These are phyloP conservation scores for Elongisporangium prolatum DNA, from an alignment of 352 stramenopile species.

Conservation along the genomic window DNA sequence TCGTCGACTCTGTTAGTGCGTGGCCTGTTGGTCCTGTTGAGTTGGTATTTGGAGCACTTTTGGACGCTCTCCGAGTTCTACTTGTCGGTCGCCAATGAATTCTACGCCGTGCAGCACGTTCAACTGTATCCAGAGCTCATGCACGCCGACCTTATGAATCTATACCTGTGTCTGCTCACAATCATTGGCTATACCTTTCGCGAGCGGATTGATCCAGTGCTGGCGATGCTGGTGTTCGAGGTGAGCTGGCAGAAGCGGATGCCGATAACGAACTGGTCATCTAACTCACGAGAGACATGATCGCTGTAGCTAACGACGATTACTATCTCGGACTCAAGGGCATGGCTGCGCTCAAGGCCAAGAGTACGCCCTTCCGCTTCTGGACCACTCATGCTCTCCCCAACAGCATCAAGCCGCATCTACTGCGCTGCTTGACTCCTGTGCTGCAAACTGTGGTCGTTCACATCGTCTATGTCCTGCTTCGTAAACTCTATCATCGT, in stretches of 20 bases:
- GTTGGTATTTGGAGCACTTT: slow-evolving; percentile 27
- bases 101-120: slow-evolving; percentile 11
- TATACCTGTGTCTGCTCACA: slow-evolving; percentile 19
- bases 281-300: neutral
- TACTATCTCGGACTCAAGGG: neutral
- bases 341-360: slow-evolving; percentile 14
- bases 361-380: slow-evolving; percentile 25
- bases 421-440: slow-evolving; percentile 18
- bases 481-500: slow-evolving; percentile 22
- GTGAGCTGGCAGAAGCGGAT: slow-evolving; percentile 8
- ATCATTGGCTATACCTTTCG: slow-evolving; percentile 19
- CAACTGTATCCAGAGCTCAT: slow-evolving; percentile 23
- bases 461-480: slow-evolving; percentile 15
- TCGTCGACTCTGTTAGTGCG: slow-evolving; percentile 16
- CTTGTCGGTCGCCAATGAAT: slow-evolving; percentile 15
- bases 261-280: neutral
- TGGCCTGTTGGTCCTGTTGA: slow-evolving; percentile 15
- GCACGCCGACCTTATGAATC: slow-evolving; percentile 25
- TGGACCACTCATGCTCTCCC: slow-evolving; percentile 25
- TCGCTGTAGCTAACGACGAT: neutral
- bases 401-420: slow-evolving; percentile 14
- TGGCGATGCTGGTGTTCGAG: slow-evolving; percentile 7
- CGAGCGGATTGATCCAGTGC: slow-evolving; percentile 16
- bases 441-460: slow-evolving; percentile 17
- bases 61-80: slow-evolving; percentile 35